These are phyloP conservation scores for Amaranthus hypochondriacus DNA, from an alignment of 148 eudicot genomes.

Conservation along the genomic window DNA sequence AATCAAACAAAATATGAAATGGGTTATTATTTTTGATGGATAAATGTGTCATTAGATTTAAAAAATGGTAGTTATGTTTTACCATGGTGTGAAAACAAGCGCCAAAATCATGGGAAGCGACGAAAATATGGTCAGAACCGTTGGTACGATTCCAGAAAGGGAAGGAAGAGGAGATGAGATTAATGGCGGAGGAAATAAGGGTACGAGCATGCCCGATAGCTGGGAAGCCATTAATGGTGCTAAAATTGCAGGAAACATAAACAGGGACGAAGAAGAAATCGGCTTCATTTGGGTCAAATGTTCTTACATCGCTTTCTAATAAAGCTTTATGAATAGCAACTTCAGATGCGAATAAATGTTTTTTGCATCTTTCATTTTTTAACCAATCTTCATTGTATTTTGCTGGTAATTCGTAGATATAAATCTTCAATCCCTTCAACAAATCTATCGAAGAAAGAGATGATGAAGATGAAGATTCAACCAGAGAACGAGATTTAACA, in stretches of 20 bases:
- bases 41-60: background rate
- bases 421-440: slow-evolving; percentile 43
- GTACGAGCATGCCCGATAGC: slow-evolving; percentile 68
- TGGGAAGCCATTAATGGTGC: slow-evolving; percentile 66
- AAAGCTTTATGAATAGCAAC: slow-evolving; percentile 76
- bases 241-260: slow-evolving; percentile 79
- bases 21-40: too few relatives aligned
- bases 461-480: slow-evolving; percentile 4
- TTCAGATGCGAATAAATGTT: slow-evolving; percentile 76
- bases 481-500: slow-evolving; percentile 4
- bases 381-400: slow-evolving; percentile 67
- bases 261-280: slow-evolving; percentile 87
- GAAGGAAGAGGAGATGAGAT: slow-evolving; percentile 36
- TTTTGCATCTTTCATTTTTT: slow-evolving; percentile 45
- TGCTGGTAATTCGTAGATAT: slow-evolving; percentile 63
- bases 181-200: slow-evolving; percentile 50
- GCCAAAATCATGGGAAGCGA: slow-evolving; percentile 86
- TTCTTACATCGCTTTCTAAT: slow-evolving; percentile 34
- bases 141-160: slow-evolving; percentile 76
- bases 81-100: slow-evolving; percentile 86
- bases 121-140: slow-evolving; percentile 76
- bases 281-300: slow-evolving; percentile 62
- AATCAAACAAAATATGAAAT: background rate
- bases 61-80: background rate
- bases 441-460: slow-evolving; percentile 19